Evolutionary conservation across 83 land plant species (phyloP).

Genomic region (Picea abies): DNA sequence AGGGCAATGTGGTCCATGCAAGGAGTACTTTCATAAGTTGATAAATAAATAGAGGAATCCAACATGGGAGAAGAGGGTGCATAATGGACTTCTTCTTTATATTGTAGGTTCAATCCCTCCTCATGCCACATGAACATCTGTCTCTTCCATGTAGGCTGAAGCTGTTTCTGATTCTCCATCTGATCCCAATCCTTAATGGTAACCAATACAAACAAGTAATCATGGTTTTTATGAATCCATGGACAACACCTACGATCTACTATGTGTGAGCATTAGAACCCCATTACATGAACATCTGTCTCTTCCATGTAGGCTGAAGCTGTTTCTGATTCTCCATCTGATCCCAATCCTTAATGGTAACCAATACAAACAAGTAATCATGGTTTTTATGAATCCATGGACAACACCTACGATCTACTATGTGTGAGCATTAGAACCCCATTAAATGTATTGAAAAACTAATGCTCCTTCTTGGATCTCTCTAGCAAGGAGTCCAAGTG

Average conservation of each 20-base stretch:
- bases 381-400: constrained; percentile 59
- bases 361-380: constrained; percentile 62
- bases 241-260: constrained; percentile 41
- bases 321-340: too few species aligned
- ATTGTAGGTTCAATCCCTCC: background rate
- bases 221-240: constrained; percentile 61
- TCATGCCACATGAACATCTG: too few species aligned
- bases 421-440: background rate
- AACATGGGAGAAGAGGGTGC: constrained; percentile 47
- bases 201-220: constrained; percentile 56
- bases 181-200: constrained; percentile 3
- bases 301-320: too few species aligned
- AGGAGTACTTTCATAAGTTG: constrained; percentile 21
- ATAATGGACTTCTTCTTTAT: constrained; percentile 24
- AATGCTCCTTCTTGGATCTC: constrained; percentile 31
- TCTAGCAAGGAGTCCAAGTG: constrained; percentile 32
- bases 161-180: too few species aligned
- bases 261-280: background rate
- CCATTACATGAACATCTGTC: constrained; percentile 23
- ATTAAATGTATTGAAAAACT: constrained; percentile 72
- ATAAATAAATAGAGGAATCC: constrained; percentile 28
- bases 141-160: too few species aligned
- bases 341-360: constrained; percentile 6
- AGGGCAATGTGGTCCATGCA: constrained; percentile 18
- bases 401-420: constrained; percentile 35